These are phyloP conservation scores for Fomitopsis palustris DNA, from an alignment of 1,284 basidiomycete species.

Conservation along the genomic window DNA sequence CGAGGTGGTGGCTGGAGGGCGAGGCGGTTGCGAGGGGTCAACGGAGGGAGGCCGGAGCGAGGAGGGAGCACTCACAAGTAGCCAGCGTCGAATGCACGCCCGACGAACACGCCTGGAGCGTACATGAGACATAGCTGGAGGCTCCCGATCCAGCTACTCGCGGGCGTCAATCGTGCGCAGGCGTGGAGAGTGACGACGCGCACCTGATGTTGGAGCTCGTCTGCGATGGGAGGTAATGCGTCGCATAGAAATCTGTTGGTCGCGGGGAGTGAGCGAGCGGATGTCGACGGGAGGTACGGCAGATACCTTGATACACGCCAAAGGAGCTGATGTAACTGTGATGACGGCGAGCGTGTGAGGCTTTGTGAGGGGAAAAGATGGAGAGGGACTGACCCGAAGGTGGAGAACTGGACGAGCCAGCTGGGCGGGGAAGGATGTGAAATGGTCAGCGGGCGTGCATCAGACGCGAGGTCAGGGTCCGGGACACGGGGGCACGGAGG, in stretches of 20 bases:
- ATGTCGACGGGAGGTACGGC: not conserved
- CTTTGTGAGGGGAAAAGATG: conserved; percentile 14
- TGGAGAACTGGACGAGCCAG: conserved; percentile 17
- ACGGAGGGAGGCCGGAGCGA: not conserved
- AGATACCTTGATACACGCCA: conserved; percentile 42
- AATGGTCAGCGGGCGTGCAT: not conserved
- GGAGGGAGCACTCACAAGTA: conserved; percentile 30
- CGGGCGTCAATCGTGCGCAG: conserved; percentile 17
- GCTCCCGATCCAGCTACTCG: conserved; percentile 45
- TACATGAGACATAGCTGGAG: conserved; percentile 34
- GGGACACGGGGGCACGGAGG: too few species aligned
- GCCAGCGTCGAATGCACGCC: conserved; percentile 32
- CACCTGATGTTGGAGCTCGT: conserved; percentile 34
- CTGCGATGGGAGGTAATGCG: conserved; percentile 13
- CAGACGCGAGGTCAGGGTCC: not conserved
- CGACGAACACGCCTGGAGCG: conserved; percentile 27
- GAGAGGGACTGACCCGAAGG: conserved; percentile 18
- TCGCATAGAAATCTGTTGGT: conserved; percentile 10
- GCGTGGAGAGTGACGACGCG: not conserved
- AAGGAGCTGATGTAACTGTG: conserved; percentile 39
- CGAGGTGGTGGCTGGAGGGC: conserved; percentile 19
- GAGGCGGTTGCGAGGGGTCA: not conserved
- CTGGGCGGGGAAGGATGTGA: conserved; percentile 6
- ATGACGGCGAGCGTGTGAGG: conserved; percentile 24
- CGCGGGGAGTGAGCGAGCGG: not conserved